Base-by-base conservation (phyloP, 768 basidiomycete species). In the Astraeus odoratus region DNA sequence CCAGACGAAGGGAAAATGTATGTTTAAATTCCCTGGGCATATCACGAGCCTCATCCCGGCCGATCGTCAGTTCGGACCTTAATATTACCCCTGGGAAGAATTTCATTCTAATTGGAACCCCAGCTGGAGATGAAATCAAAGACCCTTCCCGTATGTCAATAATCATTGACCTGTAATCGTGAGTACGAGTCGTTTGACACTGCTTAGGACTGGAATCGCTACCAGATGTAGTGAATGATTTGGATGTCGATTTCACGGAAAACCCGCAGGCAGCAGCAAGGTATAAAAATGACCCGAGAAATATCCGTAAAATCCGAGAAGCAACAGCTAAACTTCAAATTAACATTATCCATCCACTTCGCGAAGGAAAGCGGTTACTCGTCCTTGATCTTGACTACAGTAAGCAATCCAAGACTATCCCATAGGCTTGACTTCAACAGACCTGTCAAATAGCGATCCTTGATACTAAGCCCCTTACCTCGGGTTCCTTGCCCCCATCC, bases 381-480 rank as follows among this genome's bases (percentile, higher is more conserved):
- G 90, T 95, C 1, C 72, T 95, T 8, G 91, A 93, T 59, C 80
- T 93, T 44, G 91, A 93, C 61, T 91, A 92, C 54, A 92, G 90
- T 87, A 45, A 56, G 76, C n/a, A 39, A 37, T 13, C 15, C 7
- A 53, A 5, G 22, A 25, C 13, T 18, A 3, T 20, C 22, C 5
- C 5, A 15, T 22, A 24, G 10, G 23, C 22, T n/a, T 39, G 13
- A 39, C 13, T 24, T 4, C 22, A 39, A 24, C 8, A n/a, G 5
- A n/a, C 37, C 25, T 38, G 12, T 23, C 23, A 30, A 34, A 27
- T 53, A 88, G 86, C 87, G 26, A 88, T 91, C 39, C 64, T 89
- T 53, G 88, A 92, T 61, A 89, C 89, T 13, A 87, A 86, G 56
- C 88, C 87, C 3, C 66, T 92, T 25, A 84, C 86, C n/a, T 78